Evolutionary conservation across 2,329 filamentous ascomycete species (phyloP).

Genomic region (Aspergillus thermomutatus): DNA sequence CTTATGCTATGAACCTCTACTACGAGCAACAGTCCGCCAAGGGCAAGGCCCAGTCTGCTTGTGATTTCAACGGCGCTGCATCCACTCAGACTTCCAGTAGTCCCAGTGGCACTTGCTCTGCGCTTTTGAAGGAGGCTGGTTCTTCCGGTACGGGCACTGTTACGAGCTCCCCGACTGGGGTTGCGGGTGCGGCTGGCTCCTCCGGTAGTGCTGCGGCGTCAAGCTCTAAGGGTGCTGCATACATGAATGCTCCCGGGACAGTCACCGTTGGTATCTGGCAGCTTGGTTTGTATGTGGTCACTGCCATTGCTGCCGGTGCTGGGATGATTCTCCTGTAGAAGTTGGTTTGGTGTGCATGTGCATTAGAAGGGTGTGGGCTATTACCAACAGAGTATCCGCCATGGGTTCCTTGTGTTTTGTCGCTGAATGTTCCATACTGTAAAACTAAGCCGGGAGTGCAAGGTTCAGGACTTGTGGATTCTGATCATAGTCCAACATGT

Average conservation of each 20-base stretch:
- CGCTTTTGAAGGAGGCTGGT: constrained; percentile 38
- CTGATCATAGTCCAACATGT: background rate
- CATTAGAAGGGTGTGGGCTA: background rate
- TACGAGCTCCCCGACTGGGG: constrained; percentile 31
- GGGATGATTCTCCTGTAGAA: constrained; percentile 43
- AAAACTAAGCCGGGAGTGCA: too few species aligned
- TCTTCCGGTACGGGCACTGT: constrained; percentile 35
- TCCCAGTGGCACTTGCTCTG: constrained; percentile 32
- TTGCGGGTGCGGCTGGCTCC: constrained; percentile 12
- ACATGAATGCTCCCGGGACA: constrained; percentile 19
- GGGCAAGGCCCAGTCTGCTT: constrained; percentile 35
- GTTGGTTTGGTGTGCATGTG: background rate
- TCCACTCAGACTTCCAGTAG: constrained; percentile 29
- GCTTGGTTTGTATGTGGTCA: constrained; percentile 36
- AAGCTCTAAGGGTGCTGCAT: constrained; percentile 27
- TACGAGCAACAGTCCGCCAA: constrained; percentile 35
- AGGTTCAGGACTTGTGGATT: background rate
- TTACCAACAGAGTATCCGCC: too few species aligned
- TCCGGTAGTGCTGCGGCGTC: constrained; percentile 13
- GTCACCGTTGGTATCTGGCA: constrained; percentile 34
- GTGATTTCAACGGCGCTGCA: constrained; percentile 42
- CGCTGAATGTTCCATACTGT: background rate
- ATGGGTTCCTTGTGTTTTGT: background rate
- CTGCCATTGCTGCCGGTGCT: constrained; percentile 37
- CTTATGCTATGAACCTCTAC: constrained; percentile 43